Percentiles rank a stretch among this genome's conserved stretches.
phyloP scores from a whole-genome alignment of 2,329 filamentous ascomycete genomes.

The Bretziella fagacearum region DNA sequence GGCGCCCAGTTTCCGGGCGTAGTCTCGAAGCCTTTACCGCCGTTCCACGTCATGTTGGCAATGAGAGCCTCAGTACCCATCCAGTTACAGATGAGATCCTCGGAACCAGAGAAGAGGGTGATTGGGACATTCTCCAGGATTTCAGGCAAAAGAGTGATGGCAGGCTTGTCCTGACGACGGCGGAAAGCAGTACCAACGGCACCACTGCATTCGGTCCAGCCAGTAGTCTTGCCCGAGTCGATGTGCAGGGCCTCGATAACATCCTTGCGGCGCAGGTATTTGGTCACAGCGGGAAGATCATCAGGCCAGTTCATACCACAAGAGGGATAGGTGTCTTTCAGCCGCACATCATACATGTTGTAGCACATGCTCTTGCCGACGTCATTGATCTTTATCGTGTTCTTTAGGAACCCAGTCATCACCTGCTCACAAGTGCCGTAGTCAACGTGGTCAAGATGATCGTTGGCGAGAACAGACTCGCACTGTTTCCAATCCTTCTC shows the following conservation, averaged over 20 bases:
- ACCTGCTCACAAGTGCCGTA: constrained; percentile 57
- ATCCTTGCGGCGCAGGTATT: constrained; percentile 70
- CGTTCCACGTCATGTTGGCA: constrained; percentile 79
- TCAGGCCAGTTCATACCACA: constrained; percentile 98
- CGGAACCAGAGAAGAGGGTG: constrained; percentile 78
- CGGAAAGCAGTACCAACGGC: constrained; percentile 58
- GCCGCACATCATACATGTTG: constrained; percentile 95
- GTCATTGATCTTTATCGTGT: constrained; percentile 34
- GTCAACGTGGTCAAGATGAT: constrained; percentile 40
- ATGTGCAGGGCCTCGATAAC: constrained; percentile 70
- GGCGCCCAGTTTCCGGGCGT: constrained; percentile 79
- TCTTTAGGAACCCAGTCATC: constrained; percentile 51
- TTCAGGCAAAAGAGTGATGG: constrained; percentile 57
- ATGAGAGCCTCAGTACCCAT: constrained; percentile 85
- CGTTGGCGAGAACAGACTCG: constrained; percentile 37
- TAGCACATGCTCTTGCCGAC: constrained; percentile 43
- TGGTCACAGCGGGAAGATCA: constrained; percentile 58
- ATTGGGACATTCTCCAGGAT: constrained; percentile 63
- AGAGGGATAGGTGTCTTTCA: constrained; percentile 60
- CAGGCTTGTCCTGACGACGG: constrained; percentile 52
- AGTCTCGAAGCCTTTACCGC: constrained; percentile 76
- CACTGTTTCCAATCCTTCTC: constrained; percentile 56
- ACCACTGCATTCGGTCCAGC: constrained; percentile 83
- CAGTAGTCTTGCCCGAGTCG: constrained; percentile 61
- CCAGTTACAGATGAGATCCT: constrained; percentile 96